Conservation (phyloP, 352 stramenopile species). For the Phytophthora brassicae region DNA sequence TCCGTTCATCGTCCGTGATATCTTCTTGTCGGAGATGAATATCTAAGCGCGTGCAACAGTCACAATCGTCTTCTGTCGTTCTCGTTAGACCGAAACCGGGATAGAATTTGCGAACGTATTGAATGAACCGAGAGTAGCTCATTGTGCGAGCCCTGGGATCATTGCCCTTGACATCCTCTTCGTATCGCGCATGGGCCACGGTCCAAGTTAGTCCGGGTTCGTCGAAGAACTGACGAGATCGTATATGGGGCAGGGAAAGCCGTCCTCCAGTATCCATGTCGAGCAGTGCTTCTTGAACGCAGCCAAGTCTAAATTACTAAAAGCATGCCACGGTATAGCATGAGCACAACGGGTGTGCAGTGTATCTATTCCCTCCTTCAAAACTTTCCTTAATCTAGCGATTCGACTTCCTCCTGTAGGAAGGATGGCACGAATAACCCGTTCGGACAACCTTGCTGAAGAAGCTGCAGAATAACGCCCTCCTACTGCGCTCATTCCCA, state of each 20-base stretch:
- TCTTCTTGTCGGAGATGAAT: constrained; percentile 2
- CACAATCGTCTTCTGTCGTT: constrained; percentile 12
- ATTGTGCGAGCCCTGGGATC: not conserved
- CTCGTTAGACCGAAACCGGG: constrained; percentile 8
- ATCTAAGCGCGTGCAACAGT: constrained; percentile 10
- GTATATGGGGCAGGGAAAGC: constrained; percentile 8
- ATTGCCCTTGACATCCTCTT: not conserved
- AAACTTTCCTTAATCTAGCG: not conserved
- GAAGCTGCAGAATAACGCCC: not conserved
- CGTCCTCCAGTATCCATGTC: not conserved
- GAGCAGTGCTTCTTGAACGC: not conserved
- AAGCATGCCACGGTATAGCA: not conserved
- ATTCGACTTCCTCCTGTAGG: not conserved
- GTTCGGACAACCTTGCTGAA: not conserved
- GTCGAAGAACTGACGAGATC: constrained; percentile 8
- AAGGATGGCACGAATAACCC: not conserved
- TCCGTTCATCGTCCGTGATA: not conserved
- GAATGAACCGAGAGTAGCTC: constrained; percentile 15
- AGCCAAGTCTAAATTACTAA: not conserved
- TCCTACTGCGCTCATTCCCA: not conserved
- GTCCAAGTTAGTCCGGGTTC: constrained; percentile 5
- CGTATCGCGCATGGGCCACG: not conserved
- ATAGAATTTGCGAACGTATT: constrained; percentile 12
- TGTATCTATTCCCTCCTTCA: not conserved
- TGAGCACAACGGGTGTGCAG: not conserved